phyloP scores from a whole-genome alignment of 2,329 filamentous ascomycete species.

The Epichloe scottii region DNA sequence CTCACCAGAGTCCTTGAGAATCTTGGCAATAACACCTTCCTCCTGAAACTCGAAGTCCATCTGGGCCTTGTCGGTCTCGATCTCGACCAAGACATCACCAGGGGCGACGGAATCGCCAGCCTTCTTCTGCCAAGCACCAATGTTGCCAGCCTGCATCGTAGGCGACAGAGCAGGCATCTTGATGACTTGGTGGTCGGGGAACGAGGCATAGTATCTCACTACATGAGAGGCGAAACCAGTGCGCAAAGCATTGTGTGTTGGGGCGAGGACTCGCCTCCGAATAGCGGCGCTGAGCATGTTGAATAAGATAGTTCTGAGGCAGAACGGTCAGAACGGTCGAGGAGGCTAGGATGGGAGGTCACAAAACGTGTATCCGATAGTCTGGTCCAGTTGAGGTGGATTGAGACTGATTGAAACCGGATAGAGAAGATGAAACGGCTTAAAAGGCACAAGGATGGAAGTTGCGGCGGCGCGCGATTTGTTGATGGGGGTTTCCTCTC shows the following conservation, averaged over 20 bases:
- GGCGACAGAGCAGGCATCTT: constrained; percentile 97
- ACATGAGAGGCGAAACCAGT: constrained; percentile 40
- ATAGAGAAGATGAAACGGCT: constrained; percentile 9
- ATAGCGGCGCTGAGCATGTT: constrained; percentile 51
- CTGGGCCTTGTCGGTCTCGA: constrained; percentile 99
- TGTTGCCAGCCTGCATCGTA: constrained; percentile 94
- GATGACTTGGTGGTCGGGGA: constrained; percentile 87
- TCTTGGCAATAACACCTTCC: constrained; percentile 88
- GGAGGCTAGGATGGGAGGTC: constrained; percentile 11
- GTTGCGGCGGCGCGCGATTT: constrained; percentile 16
- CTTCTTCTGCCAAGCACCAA: constrained; percentile 97
- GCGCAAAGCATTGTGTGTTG: constrained; percentile 37
- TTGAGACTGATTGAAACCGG: constrained; percentile 7
- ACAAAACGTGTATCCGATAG: neutral
- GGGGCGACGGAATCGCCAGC: constrained; percentile 74
- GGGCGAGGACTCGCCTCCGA: constrained; percentile 46
- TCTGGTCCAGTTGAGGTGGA: constrained; percentile 5
- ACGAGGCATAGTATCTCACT: constrained; percentile 63
- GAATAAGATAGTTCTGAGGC: constrained; percentile 18
- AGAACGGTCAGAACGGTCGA: constrained; percentile 8
- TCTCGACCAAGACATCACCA: constrained; percentile 92
- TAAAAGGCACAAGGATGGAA: constrained; percentile 1
- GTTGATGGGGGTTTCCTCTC: constrained; percentile 18
- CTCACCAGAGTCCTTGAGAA: constrained; percentile 81
- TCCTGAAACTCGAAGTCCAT: constrained; percentile 99